Percentiles rank a stretch among this genome's conserved stretches.
phyloP scores from a whole-genome alignment of 192 early-diverging fungal species.

The Coemansia sp. region DNA sequence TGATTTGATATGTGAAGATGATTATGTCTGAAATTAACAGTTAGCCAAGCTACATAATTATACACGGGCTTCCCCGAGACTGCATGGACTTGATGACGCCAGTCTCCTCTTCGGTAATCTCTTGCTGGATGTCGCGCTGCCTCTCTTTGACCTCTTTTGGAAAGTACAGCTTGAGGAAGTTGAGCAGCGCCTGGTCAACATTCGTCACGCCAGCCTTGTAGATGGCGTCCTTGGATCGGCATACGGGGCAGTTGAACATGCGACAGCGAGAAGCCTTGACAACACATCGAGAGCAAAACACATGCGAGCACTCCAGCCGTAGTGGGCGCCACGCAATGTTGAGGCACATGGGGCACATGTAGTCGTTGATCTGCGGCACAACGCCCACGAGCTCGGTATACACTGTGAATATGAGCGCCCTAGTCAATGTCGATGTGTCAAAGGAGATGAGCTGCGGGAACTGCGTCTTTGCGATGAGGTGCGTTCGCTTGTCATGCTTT shows the following conservation, averaged over 20 bases:
- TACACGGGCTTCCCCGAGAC: slow-evolving; percentile 24
- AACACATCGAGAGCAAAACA: slow-evolving; percentile 79
- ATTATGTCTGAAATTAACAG: background rate
- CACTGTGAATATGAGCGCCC: slow-evolving; percentile 62
- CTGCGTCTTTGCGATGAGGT: slow-evolving; percentile 56
- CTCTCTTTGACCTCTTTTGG: slow-evolving; percentile 75
- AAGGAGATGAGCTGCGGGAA: slow-evolving; percentile 47
- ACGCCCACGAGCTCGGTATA: slow-evolving; percentile 64
- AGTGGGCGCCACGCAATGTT: slow-evolving; percentile 76
- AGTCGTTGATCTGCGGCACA: slow-evolving; percentile 80
- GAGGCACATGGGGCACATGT: slow-evolving; percentile 78
- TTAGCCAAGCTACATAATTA: slow-evolving; percentile 22
- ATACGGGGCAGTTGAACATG: slow-evolving; percentile 73
- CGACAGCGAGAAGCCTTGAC: slow-evolving; percentile 67
- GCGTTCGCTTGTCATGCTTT: slow-evolving; percentile 86
- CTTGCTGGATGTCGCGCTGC: slow-evolving; percentile 61
- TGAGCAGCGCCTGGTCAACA: slow-evolving; percentile 64
- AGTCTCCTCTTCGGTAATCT: slow-evolving; percentile 67
- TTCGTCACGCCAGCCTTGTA: slow-evolving; percentile 59
- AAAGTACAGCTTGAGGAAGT: slow-evolving; percentile 76
- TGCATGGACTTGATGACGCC: slow-evolving; percentile 56
- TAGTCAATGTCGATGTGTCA: slow-evolving; percentile 47
- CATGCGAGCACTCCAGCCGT: slow-evolving; percentile 69
- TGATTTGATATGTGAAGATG: background rate
- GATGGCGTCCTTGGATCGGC: slow-evolving; percentile 63